These are phyloP conservation scores for Neophaeococcomyces aloes DNA, from an alignment of 2,329 filamentous ascomycete genomes.

Conservation along the genomic window DNA sequence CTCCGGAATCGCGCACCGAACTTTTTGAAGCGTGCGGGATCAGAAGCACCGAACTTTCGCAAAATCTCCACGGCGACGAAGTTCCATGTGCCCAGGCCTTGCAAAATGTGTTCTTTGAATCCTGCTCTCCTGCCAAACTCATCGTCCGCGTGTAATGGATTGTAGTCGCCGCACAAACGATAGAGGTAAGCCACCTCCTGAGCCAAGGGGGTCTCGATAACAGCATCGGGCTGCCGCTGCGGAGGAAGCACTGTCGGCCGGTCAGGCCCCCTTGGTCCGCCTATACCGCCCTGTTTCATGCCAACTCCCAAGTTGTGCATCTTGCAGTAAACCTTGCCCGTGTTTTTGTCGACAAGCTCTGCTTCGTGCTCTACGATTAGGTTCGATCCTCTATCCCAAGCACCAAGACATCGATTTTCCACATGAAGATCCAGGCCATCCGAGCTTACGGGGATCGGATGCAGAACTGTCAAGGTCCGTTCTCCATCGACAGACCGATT, in stretches of 20 bases:
- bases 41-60: constrained; percentile 31
- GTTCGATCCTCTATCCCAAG: constrained; percentile 36
- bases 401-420: constrained; percentile 32
- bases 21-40: constrained; percentile 32
- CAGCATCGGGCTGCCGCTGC: constrained; percentile 28
- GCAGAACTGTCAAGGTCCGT: constrained; percentile 31
- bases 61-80: constrained; percentile 37
- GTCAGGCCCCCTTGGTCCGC: constrained; percentile 32
- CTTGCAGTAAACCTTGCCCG: constrained; percentile 30
- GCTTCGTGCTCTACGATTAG: constrained; percentile 35
- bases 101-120: constrained; percentile 38
- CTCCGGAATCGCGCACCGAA: constrained; percentile 39
- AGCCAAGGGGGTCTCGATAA: constrained; percentile 31
- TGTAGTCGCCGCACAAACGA: constrained; percentile 40
- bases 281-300: constrained; percentile 38
- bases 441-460: constrained; percentile 29
- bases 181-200: constrained; percentile 26
- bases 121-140: constrained; percentile 34
- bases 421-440: constrained; percentile 32
- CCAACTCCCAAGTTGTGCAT: constrained; percentile 35
- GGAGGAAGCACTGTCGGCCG: constrained; percentile 27
- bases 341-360: constrained; percentile 31
- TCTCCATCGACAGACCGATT: constrained; percentile 35
- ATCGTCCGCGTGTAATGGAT: constrained; percentile 39
- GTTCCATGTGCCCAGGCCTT: constrained; percentile 41